Evolutionary conservation across 169 alveolate species (phyloP).

Genomic region (Eimeria praecox): DNA sequence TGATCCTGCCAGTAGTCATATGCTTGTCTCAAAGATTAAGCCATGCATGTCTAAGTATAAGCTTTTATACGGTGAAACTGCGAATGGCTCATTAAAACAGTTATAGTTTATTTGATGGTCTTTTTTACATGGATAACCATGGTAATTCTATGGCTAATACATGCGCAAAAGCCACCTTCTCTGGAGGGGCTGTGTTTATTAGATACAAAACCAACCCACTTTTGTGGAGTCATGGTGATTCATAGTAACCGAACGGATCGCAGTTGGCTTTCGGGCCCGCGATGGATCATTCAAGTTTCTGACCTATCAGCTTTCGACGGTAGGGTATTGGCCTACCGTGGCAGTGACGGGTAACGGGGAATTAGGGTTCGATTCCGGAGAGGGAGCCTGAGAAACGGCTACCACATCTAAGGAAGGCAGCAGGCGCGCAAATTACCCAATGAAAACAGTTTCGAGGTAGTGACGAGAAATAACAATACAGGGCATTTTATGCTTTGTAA

Average conservation of each 20-base stretch:
- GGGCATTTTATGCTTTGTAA: conserved; percentile 90
- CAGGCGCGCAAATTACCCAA: conserved; percentile 97
- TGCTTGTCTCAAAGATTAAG: conserved; percentile 97
- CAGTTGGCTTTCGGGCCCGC: too few relatives aligned
- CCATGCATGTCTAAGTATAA: conserved; percentile 96
- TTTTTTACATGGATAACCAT: too few relatives aligned
- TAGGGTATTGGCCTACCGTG: conserved; percentile 97
- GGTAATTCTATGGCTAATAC: too few relatives aligned
- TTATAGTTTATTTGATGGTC: conserved; percentile 86
- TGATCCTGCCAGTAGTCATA: conserved; percentile 98
- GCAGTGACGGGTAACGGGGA: conserved; percentile 97
- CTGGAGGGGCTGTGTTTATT: too few relatives aligned
- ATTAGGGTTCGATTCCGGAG: conserved; percentile 98
- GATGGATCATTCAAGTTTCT: too few relatives aligned
- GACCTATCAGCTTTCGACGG: too few relatives aligned
- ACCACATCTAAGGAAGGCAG: conserved; percentile 98
- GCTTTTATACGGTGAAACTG: conserved; percentile 87
- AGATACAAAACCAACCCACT: too few relatives aligned
- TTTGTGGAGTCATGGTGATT: too few relatives aligned
- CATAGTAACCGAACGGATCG: too few relatives aligned
- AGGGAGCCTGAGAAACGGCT: conserved; percentile 98
- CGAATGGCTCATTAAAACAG: conserved; percentile 91
- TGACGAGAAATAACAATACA: conserved; percentile 96
- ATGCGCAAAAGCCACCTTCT: too few relatives aligned
- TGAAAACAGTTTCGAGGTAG: conserved; percentile 89